Conservation (phyloP, 2,329 filamentous ascomycete species). For the Hymenoscyphus linearis region DNA sequence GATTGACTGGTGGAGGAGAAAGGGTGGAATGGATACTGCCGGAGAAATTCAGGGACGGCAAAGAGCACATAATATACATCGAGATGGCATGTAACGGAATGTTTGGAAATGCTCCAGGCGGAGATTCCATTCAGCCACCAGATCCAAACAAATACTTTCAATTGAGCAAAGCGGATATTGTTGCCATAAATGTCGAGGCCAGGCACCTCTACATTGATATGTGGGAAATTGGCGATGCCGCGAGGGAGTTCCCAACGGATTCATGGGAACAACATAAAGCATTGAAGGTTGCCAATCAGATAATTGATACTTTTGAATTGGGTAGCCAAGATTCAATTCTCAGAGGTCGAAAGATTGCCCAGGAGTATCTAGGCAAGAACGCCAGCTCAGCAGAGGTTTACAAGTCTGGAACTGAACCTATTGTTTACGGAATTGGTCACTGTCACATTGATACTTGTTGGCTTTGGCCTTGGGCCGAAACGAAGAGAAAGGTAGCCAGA, state of each 20-base stretch:
- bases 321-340: constrained; percentile 73
- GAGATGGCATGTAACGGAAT: constrained; percentile 99
- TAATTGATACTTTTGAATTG: constrained; percentile 85
- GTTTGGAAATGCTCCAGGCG: constrained; percentile 87
- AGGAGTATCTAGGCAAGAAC: constrained; percentile 73
- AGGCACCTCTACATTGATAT: constrained; percentile 83
- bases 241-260: constrained; percentile 81
- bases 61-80: constrained; percentile 85
- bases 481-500: constrained; percentile 89
- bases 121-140: constrained; percentile 84
- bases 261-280: constrained; percentile 88
- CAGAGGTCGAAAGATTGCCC: constrained; percentile 75
- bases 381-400: constrained; percentile 85
- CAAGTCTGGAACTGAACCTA: constrained; percentile 62
- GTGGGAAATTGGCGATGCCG: constrained; percentile 92
- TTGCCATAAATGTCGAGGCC: constrained; percentile 81
- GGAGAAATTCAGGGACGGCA: constrained; percentile 72
- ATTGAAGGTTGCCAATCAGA: constrained; percentile 73
- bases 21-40: constrained; percentile 89
- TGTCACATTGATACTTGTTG: constrained; percentile 98
- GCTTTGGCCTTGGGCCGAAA: constrained; percentile 98
- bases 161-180: constrained; percentile 74
- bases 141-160: constrained; percentile 76
- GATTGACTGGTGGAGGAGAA: constrained; percentile 84
- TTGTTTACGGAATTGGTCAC: constrained; percentile 87